Conservation (phyloP, 345 rosid species). For the Litchi chinensis region DNA sequence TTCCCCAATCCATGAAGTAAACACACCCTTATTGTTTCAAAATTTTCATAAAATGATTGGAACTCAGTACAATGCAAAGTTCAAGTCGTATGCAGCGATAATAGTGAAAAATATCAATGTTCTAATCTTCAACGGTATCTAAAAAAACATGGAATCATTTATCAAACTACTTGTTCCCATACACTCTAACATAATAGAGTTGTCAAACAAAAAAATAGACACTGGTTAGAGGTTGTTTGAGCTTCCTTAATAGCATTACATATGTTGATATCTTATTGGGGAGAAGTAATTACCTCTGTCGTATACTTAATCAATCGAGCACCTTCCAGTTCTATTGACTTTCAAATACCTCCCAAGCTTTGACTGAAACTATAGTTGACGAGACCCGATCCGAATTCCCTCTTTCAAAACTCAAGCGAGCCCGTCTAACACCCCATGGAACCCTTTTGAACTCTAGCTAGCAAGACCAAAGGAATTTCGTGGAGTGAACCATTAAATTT, state of each 20-base stretch:
- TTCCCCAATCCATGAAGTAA: too few species aligned
- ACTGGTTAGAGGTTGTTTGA: slow-evolving; percentile 4
- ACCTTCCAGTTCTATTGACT: background rate
- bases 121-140: background rate
- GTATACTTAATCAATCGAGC: background rate
- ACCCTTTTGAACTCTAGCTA: too few species aligned
- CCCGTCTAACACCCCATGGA: too few species aligned
- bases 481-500: too few species aligned
- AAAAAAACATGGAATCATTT: background rate
- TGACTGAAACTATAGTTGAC: background rate
- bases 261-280: background rate
- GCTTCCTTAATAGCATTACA: background rate
- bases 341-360: background rate
- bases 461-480: too few species aligned
- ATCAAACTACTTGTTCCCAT: background rate
- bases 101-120: background rate
- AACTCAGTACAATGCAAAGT: slow-evolving; percentile 5
- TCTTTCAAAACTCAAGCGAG: too few species aligned
- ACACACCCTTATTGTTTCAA: background rate
- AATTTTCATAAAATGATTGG: slow-evolving; percentile 4
- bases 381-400: too few species aligned
- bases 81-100: background rate
- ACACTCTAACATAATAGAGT: background rate
- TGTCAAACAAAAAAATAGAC: background rate
- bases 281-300: background rate